phyloP scores from a whole-genome alignment of 169 alveolate genomes.

The Cryptosporidium viatorum region DNA sequence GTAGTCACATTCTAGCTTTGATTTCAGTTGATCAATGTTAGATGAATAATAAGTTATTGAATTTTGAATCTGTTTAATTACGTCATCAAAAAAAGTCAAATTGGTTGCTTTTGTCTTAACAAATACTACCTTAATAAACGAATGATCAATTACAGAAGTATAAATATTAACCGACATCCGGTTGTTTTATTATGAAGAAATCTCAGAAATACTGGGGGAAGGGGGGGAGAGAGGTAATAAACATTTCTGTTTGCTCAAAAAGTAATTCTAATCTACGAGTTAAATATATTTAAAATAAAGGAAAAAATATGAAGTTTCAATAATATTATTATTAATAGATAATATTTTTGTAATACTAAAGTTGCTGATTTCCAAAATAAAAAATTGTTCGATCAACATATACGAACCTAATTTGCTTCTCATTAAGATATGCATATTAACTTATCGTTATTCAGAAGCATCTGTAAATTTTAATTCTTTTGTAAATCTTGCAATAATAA shows the following conservation, averaged over 20 bases:
- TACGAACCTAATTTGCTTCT: too few species aligned
- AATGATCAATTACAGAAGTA: constrained; percentile 11
- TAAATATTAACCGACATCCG: constrained; percentile 20
- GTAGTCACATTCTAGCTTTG: not conserved
- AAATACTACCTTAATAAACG: constrained; percentile 32
- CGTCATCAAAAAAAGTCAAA: not conserved
- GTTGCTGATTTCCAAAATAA: too few species aligned
- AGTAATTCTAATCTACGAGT: not conserved
- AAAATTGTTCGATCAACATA: too few species aligned
- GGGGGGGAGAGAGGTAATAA: constrained; percentile 26
- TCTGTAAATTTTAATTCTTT: too few species aligned
- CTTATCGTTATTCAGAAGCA: too few species aligned
- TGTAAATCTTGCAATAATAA: too few species aligned
- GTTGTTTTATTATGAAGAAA: not conserved
- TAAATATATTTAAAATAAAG: too few species aligned
- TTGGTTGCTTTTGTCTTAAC: not conserved
- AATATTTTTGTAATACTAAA: too few species aligned
- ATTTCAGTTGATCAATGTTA: not conserved
- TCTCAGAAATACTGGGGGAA: constrained; percentile 4
- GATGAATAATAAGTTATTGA: not conserved
- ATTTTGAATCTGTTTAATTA: constrained; percentile 13
- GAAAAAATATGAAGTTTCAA: too few species aligned
- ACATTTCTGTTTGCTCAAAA: not conserved
- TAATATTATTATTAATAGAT: too few species aligned
- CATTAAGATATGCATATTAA: not conserved